Evolutionary conservation across 495 filamentous ascomycete species (phyloP).

Genomic region (Penicillium canescens): DNA sequence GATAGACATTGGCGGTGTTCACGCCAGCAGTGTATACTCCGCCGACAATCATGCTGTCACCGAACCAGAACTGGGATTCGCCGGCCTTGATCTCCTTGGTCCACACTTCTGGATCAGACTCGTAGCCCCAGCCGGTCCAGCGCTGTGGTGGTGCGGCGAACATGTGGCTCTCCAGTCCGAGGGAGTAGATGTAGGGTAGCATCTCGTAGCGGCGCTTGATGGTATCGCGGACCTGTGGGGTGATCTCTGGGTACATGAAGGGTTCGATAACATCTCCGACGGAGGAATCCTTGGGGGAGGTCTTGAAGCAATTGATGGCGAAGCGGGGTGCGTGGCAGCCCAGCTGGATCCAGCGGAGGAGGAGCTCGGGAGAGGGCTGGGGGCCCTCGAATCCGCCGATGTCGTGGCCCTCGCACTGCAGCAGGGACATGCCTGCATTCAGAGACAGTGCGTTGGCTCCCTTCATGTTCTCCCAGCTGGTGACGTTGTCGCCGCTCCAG

Average conservation of each 20-base stretch:
- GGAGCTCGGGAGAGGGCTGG: conserved; percentile 65
- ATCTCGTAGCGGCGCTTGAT: conserved; percentile 70
- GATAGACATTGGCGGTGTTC: conserved; percentile 55
- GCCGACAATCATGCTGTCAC: conserved; percentile 62
- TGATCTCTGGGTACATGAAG: conserved; percentile 69
- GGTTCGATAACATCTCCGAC: conserved; percentile 71
- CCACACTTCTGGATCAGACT: conserved; percentile 64
- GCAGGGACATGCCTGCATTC: conserved; percentile 63
- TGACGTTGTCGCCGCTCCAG: conserved; percentile 68
- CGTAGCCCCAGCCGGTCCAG: conserved; percentile 70
- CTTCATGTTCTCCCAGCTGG: conserved; percentile 68
- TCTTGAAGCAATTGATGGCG: conserved; percentile 77
- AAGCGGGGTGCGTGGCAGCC: conserved; percentile 68
- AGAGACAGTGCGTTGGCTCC: conserved; percentile 65
- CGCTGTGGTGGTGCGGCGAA: conserved; percentile 60
- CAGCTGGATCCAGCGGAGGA: conserved; percentile 70
- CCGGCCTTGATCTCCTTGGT: conserved; percentile 51
- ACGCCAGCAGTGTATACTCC: conserved; percentile 63
- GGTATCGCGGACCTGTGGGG: conserved; percentile 56
- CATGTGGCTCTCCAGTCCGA: conserved; percentile 58
- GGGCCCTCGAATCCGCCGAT: conserved; percentile 73
- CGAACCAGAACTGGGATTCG: conserved; percentile 71
- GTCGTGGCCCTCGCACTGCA: conserved; percentile 68
- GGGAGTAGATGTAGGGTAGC: conserved; percentile 66
- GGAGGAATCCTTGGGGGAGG: conserved; percentile 56